phyloP scores from a whole-genome alignment of 2,329 filamentous ascomycete species.

The Fusarium haematococcum region DNA sequence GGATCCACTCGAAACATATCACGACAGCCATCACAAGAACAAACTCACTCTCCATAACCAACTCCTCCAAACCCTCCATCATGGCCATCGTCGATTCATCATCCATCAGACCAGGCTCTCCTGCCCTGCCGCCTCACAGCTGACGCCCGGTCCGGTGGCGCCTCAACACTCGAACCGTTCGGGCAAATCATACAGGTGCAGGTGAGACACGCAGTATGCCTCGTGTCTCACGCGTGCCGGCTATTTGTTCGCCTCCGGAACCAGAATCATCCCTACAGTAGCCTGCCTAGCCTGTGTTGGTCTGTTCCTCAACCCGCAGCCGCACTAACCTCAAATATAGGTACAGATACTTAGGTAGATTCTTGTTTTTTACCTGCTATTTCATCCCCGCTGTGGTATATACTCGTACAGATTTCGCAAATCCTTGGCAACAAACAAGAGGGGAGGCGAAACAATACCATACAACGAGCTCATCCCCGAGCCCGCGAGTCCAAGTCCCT shows the following conservation, averaged over 20 bases:
- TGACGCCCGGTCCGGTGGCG: not conserved
- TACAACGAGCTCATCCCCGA: slow-evolving; percentile 6
- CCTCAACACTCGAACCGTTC: slow-evolving; percentile 8
- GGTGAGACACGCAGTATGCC: slow-evolving; percentile 27
- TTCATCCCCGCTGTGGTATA: slow-evolving; percentile 37
- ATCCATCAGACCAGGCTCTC: not conserved
- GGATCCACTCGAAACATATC: not conserved
- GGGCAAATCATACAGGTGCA: slow-evolving; percentile 13
- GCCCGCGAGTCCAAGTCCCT: not conserved
- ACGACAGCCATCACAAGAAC: not conserved
- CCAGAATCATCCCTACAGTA: slow-evolving; percentile 12
- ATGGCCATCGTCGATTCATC: not conserved
- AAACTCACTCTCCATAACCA: not conserved
- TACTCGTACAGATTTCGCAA: slow-evolving; percentile 35
- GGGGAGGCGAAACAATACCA: slow-evolving; percentile 5
- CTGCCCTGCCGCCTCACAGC: not conserved
- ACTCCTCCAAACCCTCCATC: not conserved
- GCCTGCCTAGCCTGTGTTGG: not conserved
- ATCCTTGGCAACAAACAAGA: slow-evolving; percentile 6
- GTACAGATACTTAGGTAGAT: slow-evolving; percentile 18
- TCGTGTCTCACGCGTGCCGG: slow-evolving; percentile 16
- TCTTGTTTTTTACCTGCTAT: slow-evolving; percentile 35
- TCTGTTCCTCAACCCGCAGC: not conserved
- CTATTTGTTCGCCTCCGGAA: not conserved
- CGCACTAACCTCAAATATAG: not conserved